These are phyloP conservation scores for Fusarium guadeloupense DNA, from an alignment of 2,329 filamentous ascomycete species.

Conservation along the genomic window DNA sequence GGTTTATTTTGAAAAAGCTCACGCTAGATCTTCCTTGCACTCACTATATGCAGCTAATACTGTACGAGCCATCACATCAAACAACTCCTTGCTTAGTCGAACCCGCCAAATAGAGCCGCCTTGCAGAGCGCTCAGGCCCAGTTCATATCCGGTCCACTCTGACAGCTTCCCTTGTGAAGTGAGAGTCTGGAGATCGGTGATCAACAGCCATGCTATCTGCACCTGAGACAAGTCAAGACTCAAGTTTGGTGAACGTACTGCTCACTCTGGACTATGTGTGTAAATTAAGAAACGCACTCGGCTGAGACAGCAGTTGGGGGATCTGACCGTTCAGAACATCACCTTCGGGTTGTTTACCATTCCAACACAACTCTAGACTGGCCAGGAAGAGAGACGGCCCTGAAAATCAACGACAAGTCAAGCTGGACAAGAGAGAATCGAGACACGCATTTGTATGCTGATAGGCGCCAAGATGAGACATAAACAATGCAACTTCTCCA, in stretches of 20 bases:
- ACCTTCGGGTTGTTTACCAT: constrained; percentile 35
- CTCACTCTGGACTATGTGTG: constrained; percentile 18
- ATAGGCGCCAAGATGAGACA: constrained; percentile 8
- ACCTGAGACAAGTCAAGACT: constrained; percentile 32
- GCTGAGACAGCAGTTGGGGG: constrained; percentile 27
- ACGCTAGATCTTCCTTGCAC: constrained; percentile 28
- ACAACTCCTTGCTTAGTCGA: constrained; percentile 35
- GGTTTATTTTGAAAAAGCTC: constrained; percentile 3
- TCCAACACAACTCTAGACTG: constrained; percentile 18
- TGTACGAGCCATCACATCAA: constrained; percentile 18
- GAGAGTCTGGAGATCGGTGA: constrained; percentile 6
- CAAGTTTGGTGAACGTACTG: constrained; percentile 8
- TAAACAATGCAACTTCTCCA: constrained; percentile 14
- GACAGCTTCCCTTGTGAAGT: constrained; percentile 4
- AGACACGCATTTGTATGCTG: constrained; percentile 23
- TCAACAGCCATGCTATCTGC: constrained; percentile 11
- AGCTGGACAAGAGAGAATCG: neutral
- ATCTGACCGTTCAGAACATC: constrained; percentile 4
- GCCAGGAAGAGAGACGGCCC: neutral
- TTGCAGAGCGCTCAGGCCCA: constrained; percentile 37
- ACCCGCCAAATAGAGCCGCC: constrained; percentile 29
- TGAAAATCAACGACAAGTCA: constrained; percentile 6
- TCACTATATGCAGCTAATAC: constrained; percentile 28
- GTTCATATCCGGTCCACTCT: constrained; percentile 19
- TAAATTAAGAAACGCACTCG: constrained; percentile 32